Conservation (phyloP, 2,329 filamentous ascomycete species). For the Aureobasidium lini region DNA sequence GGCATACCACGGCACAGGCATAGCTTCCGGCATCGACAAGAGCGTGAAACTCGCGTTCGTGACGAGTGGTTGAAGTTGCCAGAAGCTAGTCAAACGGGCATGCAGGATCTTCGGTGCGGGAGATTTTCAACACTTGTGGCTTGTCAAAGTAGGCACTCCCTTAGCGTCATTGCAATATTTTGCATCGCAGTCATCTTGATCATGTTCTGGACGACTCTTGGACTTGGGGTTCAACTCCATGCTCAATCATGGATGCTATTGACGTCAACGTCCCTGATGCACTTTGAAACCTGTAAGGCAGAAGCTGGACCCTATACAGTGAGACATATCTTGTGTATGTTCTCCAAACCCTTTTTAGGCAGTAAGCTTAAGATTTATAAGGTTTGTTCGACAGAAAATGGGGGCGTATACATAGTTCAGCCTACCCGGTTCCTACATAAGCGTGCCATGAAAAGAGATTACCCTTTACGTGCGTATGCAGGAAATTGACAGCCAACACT, state of each 20-base stretch:
- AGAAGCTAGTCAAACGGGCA: not conserved
- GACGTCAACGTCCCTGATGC: not conserved
- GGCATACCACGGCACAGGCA: not conserved
- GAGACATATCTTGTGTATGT: not conserved
- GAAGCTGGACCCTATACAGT: not conserved
- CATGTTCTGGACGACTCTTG: too few species aligned
- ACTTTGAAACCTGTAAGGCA: not conserved
- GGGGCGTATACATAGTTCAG: not conserved
- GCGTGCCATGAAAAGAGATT: not conserved
- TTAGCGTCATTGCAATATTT: not conserved
- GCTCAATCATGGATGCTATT: not conserved
- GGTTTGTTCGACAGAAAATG: not conserved
- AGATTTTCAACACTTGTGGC: not conserved
- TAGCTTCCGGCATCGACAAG: not conserved
- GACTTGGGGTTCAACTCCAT: too few species aligned
- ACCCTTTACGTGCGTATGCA: not conserved
- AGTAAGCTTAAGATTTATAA: not conserved
- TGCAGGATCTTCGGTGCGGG: conserved; percentile 1
- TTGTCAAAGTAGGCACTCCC: not conserved
- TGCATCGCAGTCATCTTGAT: not conserved
- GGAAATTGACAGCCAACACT: not conserved
- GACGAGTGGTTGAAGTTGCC: not conserved
- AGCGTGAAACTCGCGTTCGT: not conserved
- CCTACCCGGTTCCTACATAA: conserved; percentile 1
- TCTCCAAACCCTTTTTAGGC: not conserved